A percentile compares a stretch with the other conserved stretches of the same genome.
Conservation (phyloP, 2,329 filamentous ascomycete species). For the Hypoxylon sp. region DNA sequence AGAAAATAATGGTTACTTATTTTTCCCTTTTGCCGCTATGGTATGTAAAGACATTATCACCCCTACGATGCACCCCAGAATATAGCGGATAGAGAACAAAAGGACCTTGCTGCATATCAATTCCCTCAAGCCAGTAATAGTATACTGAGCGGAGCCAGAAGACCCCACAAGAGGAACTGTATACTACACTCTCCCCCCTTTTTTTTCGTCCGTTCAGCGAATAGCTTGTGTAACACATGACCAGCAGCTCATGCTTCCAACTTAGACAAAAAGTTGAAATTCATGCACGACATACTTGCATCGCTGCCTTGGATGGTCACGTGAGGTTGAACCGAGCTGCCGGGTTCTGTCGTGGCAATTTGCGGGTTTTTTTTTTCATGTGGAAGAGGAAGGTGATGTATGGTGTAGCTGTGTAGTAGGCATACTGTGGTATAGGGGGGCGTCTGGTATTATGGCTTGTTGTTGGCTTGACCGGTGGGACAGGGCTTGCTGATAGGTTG, state of each 20-base stretch:
- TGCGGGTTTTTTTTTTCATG: slow-evolving; percentile 11
- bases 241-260: slow-evolving; percentile 18
- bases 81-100: too few species aligned
- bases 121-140: too few species aligned
- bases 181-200: neutral
- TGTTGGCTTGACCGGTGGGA: slow-evolving; percentile 7
- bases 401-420: too few species aligned
- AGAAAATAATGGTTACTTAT: too few species aligned
- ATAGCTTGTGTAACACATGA: slow-evolving; percentile 30
- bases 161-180: too few species aligned
- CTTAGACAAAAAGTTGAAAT: slow-evolving; percentile 7
- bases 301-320: slow-evolving; percentile 34
- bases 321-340: slow-evolving; percentile 24
- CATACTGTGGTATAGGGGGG: too few species aligned
- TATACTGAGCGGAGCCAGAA: too few species aligned
- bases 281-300: slow-evolving; percentile 41
- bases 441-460: neutral
- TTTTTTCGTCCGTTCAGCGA: neutral
- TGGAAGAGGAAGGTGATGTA: neutral
- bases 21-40: too few species aligned
- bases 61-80: too few species aligned
- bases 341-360: slow-evolving; percentile 2
- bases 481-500: slow-evolving; percentile 19
- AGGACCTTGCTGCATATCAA: too few species aligned
- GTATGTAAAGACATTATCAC: too few species aligned